Percentiles rank a stretch among this genome's conserved stretches.
These are phyloP conservation scores for Prillingera fragicola DNA, from an alignment of 1,284 basidiomycete genomes.

Conservation along the genomic window DNA sequence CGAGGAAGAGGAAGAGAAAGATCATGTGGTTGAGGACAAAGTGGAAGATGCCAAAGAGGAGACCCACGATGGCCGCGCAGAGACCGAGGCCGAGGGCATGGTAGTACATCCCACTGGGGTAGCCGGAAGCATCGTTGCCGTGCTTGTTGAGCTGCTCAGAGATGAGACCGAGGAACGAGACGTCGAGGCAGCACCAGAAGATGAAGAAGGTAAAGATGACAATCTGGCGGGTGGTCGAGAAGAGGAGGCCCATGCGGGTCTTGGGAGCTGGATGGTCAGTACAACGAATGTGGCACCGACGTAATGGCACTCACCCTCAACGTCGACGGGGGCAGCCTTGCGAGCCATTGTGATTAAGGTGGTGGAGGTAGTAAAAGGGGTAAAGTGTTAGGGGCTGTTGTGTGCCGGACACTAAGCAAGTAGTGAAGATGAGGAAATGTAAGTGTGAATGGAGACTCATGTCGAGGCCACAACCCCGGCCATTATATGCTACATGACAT, in stretches of 20 bases:
- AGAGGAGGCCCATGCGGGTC: constrained; percentile 9
- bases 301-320: too few relatives aligned
- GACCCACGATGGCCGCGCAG: constrained; percentile 31
- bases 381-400: too few relatives aligned
- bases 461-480: too few relatives aligned
- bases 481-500: too few relatives aligned
- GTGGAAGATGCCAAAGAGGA: constrained; percentile 36
- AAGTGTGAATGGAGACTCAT: too few relatives aligned
- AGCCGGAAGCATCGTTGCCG: constrained; percentile 23
- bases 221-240: constrained; percentile 25
- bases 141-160: constrained; percentile 37
- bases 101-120: constrained; percentile 26
- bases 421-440: too few relatives aligned
- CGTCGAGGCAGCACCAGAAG: constrained; percentile 53
- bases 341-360: too few relatives aligned
- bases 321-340: too few relatives aligned
- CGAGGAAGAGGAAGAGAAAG: constrained; percentile 20
- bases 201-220: constrained; percentile 54
- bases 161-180: constrained; percentile 43
- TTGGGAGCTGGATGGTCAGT: too few relatives aligned
- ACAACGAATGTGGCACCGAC: too few relatives aligned
- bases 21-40: constrained; percentile 23
- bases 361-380: too few relatives aligned
- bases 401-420: too few relatives aligned
- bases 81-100: constrained; percentile 36